phyloP scores from a whole-genome alignment of 176 grass and related monocot genomes.

The Carex kokanica region DNA sequence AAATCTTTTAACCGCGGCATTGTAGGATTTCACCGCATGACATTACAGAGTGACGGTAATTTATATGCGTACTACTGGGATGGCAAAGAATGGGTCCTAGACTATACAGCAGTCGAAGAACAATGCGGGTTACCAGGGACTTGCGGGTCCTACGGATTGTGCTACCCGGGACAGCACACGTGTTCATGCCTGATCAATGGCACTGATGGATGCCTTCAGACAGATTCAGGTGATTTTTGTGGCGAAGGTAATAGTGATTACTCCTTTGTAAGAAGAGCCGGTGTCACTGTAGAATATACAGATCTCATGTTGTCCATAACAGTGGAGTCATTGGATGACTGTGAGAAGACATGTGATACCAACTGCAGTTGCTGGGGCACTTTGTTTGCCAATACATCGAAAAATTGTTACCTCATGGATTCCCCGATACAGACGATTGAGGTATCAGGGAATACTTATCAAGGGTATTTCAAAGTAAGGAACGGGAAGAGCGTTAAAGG shows the following conservation, averaged over 20 bases:
- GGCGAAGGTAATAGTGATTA: constrained; percentile 9
- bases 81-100: background rate
- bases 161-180: background rate
- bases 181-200: constrained; percentile 22
- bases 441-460: background rate
- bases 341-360: constrained; percentile 7
- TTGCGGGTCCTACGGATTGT: constrained; percentile 15
- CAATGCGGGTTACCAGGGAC: background rate
- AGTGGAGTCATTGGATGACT: constrained; percentile 21
- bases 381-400: constrained; percentile 7
- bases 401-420: constrained; percentile 24
- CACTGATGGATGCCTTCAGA: constrained; percentile 1
- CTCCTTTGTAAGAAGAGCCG: background rate
- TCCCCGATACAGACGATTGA: constrained; percentile 22
- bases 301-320: background rate
- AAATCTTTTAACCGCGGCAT: background rate
- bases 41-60: constrained; percentile 7
- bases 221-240: constrained; percentile 12
- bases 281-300: constrained; percentile 22
- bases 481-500: background rate
- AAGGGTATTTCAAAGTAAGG: constrained; percentile 29
- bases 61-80: constrained; percentile 24
- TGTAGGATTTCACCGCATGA: constrained; percentile 12
- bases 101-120: background rate
- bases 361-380: constrained; percentile 29